phyloP scores from a whole-genome alignment of 106 monocot genomes.

The Dendrobium huoshanense region DNA sequence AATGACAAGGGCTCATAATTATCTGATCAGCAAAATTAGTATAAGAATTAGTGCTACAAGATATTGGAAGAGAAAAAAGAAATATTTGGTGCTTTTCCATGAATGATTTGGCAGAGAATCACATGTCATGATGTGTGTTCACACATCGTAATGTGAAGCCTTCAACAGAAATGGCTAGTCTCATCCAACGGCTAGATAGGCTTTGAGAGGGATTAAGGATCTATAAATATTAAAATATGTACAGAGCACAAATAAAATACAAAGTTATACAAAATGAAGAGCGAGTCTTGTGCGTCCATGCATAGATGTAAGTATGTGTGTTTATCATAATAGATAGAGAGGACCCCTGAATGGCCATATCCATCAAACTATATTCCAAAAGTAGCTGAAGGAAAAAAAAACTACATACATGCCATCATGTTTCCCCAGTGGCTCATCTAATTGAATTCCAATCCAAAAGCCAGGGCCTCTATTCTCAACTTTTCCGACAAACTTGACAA shows the following conservation, averaged over 20 bases:
- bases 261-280: background rate
- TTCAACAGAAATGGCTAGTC: background rate
- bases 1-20: no score
- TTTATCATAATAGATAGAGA: conserved; percentile 2
- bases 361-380: background rate
- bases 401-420: conserved; percentile 81
- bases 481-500: conserved; percentile 87
- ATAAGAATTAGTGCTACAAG: no score
- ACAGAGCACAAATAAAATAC: background rate
- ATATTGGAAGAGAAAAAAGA: no score
- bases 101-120: background rate
- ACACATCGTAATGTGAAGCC: background rate
- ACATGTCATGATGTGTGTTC: background rate
- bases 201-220: background rate
- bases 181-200: background rate
- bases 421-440: conserved; percentile 96
- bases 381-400: background rate
- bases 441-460: conserved; percentile 90
- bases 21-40: no score
- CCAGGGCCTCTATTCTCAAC: conserved; percentile 75
- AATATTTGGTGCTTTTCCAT: no score
- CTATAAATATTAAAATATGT: background rate
- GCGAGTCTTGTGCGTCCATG: background rate
- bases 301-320: background rate
- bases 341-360: background rate